Base-by-base conservation (phyloP, 768 basidiomycete genomes). In the Suillus weaverae region DNA sequence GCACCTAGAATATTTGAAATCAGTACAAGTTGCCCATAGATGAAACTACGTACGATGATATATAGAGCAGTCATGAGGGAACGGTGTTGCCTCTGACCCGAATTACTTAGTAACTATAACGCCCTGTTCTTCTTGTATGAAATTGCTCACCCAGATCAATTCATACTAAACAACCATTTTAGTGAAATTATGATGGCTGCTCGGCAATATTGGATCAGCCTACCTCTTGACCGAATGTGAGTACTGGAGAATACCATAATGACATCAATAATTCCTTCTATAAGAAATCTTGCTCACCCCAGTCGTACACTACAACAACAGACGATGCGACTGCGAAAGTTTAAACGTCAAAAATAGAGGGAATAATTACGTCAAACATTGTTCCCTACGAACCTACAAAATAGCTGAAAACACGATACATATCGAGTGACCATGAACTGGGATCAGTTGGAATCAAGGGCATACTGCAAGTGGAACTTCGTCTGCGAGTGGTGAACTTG, bases 171-270 rank as follows among this genome's bases (percentile, higher is more conserved):
- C 20, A 33, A 35, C 6, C n/a, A n/a, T n/a, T n/a, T 10, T n/a
- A n/a, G 20, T 54, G 33, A 54, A 50, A 16, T 9, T 7, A 30
- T 16, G 6, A n/a, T 54, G 33, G 33, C 33, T 54, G 5, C 20
- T 54, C 20, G 18, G 32, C 20, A n/a, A 35, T 54, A 6, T n/a
- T n/a, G 16, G 32, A 54, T 54, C 53, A 14, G 13, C 53, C 5
- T 54, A 54, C 53, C 35, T 54, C 53, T n/a, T n/a, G 53, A n/a
- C 53, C 35, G 20, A 54, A n/a, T n/a, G 53, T 54, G 33, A 54
- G 3, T 3, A 35, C 53, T 54, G 20, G 33, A 54, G 20, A 35
- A 54, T 35, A 54, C 20, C 33, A 54, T n/a, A n/a, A 32, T 20
- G 30, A 13, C 11, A 35, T 35, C 6, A 54, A 13, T n/a, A 13